Conservation (phyloP, 345 rosid species). For the Camelina hispida region DNA sequence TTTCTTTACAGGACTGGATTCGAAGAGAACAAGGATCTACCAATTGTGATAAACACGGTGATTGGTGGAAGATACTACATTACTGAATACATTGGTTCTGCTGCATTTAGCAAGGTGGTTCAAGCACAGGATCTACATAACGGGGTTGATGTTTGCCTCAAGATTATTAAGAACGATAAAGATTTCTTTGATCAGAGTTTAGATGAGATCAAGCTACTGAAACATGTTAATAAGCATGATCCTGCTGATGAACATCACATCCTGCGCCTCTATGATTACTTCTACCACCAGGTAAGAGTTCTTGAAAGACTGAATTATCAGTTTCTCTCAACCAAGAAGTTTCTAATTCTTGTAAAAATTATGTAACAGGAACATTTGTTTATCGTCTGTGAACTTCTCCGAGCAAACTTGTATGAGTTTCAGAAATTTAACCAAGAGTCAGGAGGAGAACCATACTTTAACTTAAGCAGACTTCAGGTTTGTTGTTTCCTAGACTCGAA, state of each 20-base stretch:
- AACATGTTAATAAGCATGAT: conserved; percentile 86
- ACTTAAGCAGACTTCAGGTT: conserved; percentile 80
- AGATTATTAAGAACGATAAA: conserved; percentile 96
- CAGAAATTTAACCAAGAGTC: conserved; percentile 91
- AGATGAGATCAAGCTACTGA: conserved; percentile 93
- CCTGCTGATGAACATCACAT: conserved; percentile 84
- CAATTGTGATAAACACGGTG: conserved; percentile 68
- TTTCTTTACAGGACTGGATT: conserved; percentile 83
- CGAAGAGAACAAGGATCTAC: conserved; percentile 87
- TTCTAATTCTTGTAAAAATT: neutral
- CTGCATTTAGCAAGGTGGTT: conserved; percentile 94
- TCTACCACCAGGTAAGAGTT: conserved; percentile 77
- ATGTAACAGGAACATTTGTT: conserved; percentile 83
- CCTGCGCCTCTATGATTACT: conserved; percentile 92
- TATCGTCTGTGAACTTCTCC: conserved; percentile 92
- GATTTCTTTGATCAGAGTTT: conserved; percentile 98
- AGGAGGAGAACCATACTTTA: conserved; percentile 79
- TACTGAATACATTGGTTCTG: conserved; percentile 89
- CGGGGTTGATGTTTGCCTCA: conserved; percentile 81
- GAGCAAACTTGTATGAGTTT: conserved; percentile 85
- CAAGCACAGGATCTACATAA: conserved; percentile 86
- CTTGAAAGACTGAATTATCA: neutral
- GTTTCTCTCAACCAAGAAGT: neutral
- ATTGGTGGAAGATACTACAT: conserved; percentile 89
- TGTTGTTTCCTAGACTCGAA: conserved; percentile 6